Evolutionary conservation across 1,284 basidiomycete species (phyloP).

Genomic region (Peniophora sp.): DNA sequence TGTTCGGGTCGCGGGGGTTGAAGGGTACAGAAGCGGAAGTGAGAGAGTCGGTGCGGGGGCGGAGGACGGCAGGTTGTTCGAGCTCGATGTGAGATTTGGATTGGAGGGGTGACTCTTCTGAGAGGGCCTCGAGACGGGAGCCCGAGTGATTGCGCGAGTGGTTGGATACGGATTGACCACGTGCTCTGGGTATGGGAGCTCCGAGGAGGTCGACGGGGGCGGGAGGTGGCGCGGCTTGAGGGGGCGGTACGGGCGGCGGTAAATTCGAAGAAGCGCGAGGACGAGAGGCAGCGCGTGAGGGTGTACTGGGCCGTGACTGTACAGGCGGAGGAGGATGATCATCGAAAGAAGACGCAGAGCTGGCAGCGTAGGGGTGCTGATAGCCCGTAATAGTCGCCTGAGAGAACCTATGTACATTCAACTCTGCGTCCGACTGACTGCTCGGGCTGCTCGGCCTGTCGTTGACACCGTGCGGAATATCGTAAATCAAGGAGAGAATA

Average conservation of each 20-base stretch:
- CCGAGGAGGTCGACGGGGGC: constrained; percentile 33
- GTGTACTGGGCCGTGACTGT: constrained; percentile 9
- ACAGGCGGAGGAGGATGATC: constrained; percentile 9
- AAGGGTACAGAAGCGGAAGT: not conserved
- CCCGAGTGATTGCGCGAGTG: constrained; percentile 53
- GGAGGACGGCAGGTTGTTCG: too few relatives aligned
- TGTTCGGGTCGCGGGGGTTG: constrained; percentile 20
- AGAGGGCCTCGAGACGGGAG: constrained; percentile 46
- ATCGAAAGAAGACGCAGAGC: constrained; percentile 11
- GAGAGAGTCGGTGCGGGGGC: too few relatives aligned
- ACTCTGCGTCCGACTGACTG: not conserved
- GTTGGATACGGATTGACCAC: constrained; percentile 36
- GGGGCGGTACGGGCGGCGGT: constrained; percentile 60
- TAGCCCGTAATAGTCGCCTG: constrained; percentile 7
- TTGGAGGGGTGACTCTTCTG: constrained; percentile 28
- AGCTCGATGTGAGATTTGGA: not conserved
- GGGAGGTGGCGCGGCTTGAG: constrained; percentile 52
- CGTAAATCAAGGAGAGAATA: constrained; percentile 79
- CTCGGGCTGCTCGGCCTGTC: constrained; percentile 12
- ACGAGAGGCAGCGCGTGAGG: constrained; percentile 18
- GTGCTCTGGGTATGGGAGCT: constrained; percentile 22
- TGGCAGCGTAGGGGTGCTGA: constrained; percentile 10
- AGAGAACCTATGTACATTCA: not conserved
- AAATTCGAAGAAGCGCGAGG: constrained; percentile 51
- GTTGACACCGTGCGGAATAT: constrained; percentile 41